Evolutionary conservation across 441 rosid species (phyloP), one percentile per base, ranked within the genome.

Genomic region (Omphalea diandra): DNA sequence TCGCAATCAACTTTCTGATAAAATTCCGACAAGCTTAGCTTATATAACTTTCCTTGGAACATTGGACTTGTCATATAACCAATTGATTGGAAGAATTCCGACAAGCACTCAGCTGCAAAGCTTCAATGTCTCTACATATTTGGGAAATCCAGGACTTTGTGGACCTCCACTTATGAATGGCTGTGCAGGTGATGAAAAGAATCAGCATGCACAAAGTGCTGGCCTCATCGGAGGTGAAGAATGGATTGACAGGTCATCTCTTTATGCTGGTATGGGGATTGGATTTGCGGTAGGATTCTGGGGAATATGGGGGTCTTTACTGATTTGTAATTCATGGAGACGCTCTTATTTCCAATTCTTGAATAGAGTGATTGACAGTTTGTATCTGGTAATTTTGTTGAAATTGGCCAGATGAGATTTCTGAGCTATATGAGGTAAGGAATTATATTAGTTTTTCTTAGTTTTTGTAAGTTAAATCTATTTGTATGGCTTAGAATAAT

Each of bases 281-380:
- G 49, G 49, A 44, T 44, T 44, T 44, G 32, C 17, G 3, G 49
- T 44, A 44, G 49, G 49, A 44, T 15, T 44, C 17, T 44, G 49
- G 49, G 49, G 49, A 14, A 1, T 43, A 5, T 44, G 4, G 14
- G 49, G 4, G 5, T 44, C 49, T 44, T 44, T 44, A 44, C 1
- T 76, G 43, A 15, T 69, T 11, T 61, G 26, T 35, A 35, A 31
- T 47, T 49, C 68, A 3, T 46, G 70, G 77, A 70, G 75, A 26
- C 26, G 17, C 5, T 27, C 26, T 0, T 52, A 57, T 26, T 72
- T 68, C 7, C 61, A 7, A 7, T 68, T 41, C 50, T 52, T 75
- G 29, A 41, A 22, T 1, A 24, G n/a, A 10, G 12, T 65, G 17
- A 12, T 5, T 6, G 69, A 77, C 8, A 41, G 60, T 50, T 7